These are phyloP conservation scores for Syzygium oleosum DNA, from an alignment of 345 rosid species.

Conservation along the genomic window DNA sequence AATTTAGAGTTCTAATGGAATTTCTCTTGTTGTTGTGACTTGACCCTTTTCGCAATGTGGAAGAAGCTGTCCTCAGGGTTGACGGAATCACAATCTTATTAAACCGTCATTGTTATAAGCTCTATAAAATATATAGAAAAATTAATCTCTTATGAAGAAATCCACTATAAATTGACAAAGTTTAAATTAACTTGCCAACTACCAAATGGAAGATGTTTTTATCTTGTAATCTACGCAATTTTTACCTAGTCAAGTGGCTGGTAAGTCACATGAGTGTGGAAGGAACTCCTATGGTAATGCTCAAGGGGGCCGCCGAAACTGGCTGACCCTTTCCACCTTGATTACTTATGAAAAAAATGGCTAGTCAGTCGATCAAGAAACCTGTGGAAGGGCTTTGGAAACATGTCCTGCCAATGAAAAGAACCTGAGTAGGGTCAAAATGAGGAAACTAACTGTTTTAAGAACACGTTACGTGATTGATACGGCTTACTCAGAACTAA, in stretches of 20 bases:
- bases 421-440: background rate
- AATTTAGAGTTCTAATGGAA: background rate
- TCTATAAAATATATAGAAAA: background rate
- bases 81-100: background rate
- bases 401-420: background rate
- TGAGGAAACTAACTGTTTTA: background rate
- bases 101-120: background rate
- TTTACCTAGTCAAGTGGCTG: background rate
- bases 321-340: background rate
- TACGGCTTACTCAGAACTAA: background rate
- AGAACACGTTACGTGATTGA: background rate
- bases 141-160: background rate
- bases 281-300: background rate
- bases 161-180: background rate
- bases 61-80: background rate
- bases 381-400: background rate
- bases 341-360: background rate
- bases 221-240: background rate
- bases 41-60: background rate
- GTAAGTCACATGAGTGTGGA: background rate
- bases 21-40: background rate
- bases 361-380: background rate
- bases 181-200: background rate
- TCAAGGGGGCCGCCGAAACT: background rate
- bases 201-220: background rate